These are phyloP conservation scores for Vitis rupestris DNA, from an alignment of 164 flowering plant species.

Conservation along the genomic window DNA sequence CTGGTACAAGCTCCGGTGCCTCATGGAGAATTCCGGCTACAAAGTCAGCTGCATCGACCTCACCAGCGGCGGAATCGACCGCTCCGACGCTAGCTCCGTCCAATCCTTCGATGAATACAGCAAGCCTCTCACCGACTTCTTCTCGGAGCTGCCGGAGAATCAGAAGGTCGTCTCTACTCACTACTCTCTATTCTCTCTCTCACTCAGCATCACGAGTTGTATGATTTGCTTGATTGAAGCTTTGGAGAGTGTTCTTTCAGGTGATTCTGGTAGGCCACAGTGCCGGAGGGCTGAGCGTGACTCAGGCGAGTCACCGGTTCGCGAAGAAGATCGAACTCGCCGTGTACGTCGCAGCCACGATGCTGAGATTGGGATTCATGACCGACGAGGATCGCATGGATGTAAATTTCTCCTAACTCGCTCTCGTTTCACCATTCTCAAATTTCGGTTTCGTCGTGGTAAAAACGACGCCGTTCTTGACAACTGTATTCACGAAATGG, in stretches of 20 bases:
- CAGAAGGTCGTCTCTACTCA: slow-evolving; percentile 42
- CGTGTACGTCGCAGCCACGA: slow-evolving; percentile 72
- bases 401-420: slow-evolving; percentile 32
- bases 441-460: no score
- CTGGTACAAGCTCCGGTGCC: slow-evolving; percentile 73
- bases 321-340: slow-evolving; percentile 58
- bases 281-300: slow-evolving; percentile 84
- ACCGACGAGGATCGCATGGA: slow-evolving; percentile 49
- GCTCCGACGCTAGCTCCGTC: slow-evolving; percentile 39
- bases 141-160: slow-evolving; percentile 45
- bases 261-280: slow-evolving; percentile 92
- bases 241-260: slow-evolving; percentile 26
- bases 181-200: not conserved
- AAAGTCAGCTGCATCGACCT: slow-evolving; percentile 71
- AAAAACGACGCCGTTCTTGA: no score
- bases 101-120: slow-evolving; percentile 62
- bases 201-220: not conserved
- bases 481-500: no score
- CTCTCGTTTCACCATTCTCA: no score
- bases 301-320: slow-evolving; percentile 52
- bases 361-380: slow-evolving; percentile 56
- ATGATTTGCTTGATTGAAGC: not conserved
- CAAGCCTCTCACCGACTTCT: slow-evolving; percentile 56
- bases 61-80: slow-evolving; percentile 52
- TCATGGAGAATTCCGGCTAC: slow-evolving; percentile 68